phyloP scores from a whole-genome alignment of 306 rosid genomes.

The Ammopiptanthus mongolicus region DNA sequence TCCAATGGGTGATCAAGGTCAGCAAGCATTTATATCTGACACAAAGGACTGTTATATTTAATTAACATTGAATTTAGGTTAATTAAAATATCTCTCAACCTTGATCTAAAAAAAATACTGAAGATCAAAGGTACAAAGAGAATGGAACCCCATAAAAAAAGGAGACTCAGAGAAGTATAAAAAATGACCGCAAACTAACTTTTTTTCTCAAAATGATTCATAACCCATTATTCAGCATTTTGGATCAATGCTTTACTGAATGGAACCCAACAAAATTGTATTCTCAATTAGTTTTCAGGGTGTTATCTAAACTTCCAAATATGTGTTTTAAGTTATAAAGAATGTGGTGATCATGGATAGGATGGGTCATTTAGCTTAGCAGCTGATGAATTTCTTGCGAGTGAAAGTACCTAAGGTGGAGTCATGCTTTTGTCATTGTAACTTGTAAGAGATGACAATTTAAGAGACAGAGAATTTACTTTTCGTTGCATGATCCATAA shows the following conservation, averaged over 20 bases:
- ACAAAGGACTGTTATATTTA: neutral
- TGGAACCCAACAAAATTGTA: neutral
- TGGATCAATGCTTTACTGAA: neutral
- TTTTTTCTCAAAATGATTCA: neutral
- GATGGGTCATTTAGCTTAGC: neutral
- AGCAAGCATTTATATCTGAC: slow-evolving; percentile 26
- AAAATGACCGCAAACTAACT: neutral
- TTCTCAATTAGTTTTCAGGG: neutral
- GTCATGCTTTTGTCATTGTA: neutral
- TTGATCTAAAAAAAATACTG: neutral
- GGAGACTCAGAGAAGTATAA: neutral
- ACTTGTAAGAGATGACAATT: neutral
- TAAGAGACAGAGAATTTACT: neutral
- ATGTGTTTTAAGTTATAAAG: neutral
- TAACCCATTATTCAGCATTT: neutral
- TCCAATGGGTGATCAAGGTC: neutral
- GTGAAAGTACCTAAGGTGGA: neutral
- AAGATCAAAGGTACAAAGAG: neutral
- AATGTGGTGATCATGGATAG: neutral
- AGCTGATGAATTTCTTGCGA: neutral
- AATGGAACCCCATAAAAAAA: neutral
- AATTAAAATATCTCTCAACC: neutral
- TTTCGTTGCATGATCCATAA: neutral
- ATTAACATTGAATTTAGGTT: neutral
- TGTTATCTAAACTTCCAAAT: neutral